These are phyloP conservation scores for Pneumocystis jirovecii DNA, from an alignment of 1,139 yeast genomes.

Conservation along the genomic window DNA sequence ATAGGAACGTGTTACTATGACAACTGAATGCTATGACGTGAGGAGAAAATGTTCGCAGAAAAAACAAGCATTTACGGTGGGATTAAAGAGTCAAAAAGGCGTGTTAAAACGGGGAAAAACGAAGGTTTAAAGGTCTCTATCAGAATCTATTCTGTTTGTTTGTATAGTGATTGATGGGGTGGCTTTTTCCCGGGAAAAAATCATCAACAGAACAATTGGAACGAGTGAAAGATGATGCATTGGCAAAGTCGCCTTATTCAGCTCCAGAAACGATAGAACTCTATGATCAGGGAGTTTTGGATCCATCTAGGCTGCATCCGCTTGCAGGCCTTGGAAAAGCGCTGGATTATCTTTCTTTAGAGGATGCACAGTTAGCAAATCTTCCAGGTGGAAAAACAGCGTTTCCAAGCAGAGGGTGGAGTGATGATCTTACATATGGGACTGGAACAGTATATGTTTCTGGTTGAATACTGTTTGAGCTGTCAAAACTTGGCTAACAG, in stretches of 20 bases:
- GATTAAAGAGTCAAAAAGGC: background rate
- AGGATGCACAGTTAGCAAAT: slow-evolving; percentile 58
- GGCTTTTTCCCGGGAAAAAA: background rate
- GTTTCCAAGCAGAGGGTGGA: slow-evolving; percentile 91
- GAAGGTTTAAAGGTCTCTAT: background rate
- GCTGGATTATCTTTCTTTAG: slow-evolving; percentile 78
- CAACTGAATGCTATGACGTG: background rate
- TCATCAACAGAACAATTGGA: background rate
- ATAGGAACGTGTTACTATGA: background rate
- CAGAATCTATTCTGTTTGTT: background rate
- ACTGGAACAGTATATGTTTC: slow-evolving; percentile 79
- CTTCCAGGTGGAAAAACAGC: slow-evolving; percentile 81
- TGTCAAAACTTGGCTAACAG: slow-evolving; percentile 15
- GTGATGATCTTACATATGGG: slow-evolving; percentile 94
- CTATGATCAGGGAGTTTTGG: slow-evolving; percentile 20
- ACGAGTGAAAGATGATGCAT: background rate
- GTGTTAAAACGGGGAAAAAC: background rate
- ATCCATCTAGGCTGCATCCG: slow-evolving; percentile 71
- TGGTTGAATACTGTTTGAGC: background rate
- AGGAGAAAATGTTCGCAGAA: no score
- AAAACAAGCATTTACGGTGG: no score
- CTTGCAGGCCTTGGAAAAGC: slow-evolving; percentile 79
- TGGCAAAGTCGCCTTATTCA: background rate
- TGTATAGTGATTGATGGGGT: background rate
- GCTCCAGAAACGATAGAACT: background rate